Base-by-base conservation (phyloP, 805 yeast species). In the Candida sanyiensis region DNA sequence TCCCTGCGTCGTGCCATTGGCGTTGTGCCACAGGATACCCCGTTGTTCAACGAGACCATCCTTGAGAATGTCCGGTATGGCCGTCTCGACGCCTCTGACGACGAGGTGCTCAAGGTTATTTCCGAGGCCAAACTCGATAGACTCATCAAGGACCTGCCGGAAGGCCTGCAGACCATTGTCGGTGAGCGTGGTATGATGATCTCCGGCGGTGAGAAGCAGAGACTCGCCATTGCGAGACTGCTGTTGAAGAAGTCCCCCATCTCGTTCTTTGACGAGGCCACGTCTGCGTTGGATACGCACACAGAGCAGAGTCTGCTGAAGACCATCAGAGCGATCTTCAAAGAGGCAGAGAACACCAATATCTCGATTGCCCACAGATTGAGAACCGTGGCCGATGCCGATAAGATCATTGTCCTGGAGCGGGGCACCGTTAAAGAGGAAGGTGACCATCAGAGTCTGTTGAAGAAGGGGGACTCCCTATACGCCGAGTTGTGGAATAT, bases 131-230 rank as follows among this genome's bases (percentile, higher is more conserved):
- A 83, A 51, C 67, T 90, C 45, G 74, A 74, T 44, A 58, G 62
- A 18, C 64, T 90, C 33, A 70, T 90, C 12, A 49, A 59, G 6
- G 84, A 80, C 31, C 62, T 93, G 33, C 97, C 98, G 0, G 83
- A 84, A 11, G 96, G 97, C 1, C 66, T 74, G 28, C 67, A 82
- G 21, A 93, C 97, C 0, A 69, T 85, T 42, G 98, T 93, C 13
- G 98, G 98, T 35, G 98, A 93, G 60, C 69, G 94, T 56, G 98
- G 98, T n/a, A 72, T 93, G 73, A 93, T 93, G 98, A 89, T 93
- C 33, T 87, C 96, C 19, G 98, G 98, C n/a, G 98, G 98, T 44
- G 98, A 93, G 59, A 89, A 93, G 58, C 98, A 93, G 62, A 68
- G 98, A 46, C 67, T 93, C 30, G 97, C 98, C 0, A 87, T 93